Evolutionary conservation across 768 basidiomycete species (phyloP).

Genomic region (Mycena belliarum): DNA sequence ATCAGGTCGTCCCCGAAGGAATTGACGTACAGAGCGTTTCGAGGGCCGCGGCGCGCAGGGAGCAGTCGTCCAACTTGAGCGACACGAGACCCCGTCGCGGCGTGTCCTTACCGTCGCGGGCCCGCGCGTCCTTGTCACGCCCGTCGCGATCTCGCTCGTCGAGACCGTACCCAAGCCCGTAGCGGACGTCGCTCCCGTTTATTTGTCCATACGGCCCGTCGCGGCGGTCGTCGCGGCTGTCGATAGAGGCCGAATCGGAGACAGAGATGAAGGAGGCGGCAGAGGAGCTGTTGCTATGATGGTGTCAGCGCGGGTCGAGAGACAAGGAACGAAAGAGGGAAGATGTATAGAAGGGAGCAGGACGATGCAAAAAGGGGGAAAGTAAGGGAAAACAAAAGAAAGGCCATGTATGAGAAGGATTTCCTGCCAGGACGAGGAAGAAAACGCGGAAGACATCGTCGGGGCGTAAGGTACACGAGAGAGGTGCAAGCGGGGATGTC

Average conservation of each 20-base stretch:
- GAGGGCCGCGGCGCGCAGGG: slow-evolving; percentile 67
- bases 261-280: slow-evolving; percentile 14
- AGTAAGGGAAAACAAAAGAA: too few relatives aligned
- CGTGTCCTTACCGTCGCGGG: slow-evolving; percentile 23
- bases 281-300: slow-evolving; percentile 24
- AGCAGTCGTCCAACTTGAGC: slow-evolving; percentile 87
- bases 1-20: background rate
- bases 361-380: background rate
- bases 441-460: too few relatives aligned
- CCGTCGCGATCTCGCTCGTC: background rate
- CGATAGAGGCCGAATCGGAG: slow-evolving; percentile 10
- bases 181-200: slow-evolving; percentile 14
- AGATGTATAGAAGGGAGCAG: background rate
- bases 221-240: background rate
- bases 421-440: too few relatives aligned
- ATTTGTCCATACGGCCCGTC: background rate
- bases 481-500: too few relatives aligned
- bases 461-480: too few relatives aligned
- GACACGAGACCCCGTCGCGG: slow-evolving; percentile 67
- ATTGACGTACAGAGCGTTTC: slow-evolving; percentile 74
- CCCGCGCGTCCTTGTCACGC: background rate
- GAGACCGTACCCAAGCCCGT: slow-evolving; percentile 16
- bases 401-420: too few relatives aligned
- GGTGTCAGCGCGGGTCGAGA: background rate
- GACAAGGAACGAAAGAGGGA: background rate